Base-by-base conservation (phyloP, 805 yeast genomes). In the Candida boleticola region DNA sequence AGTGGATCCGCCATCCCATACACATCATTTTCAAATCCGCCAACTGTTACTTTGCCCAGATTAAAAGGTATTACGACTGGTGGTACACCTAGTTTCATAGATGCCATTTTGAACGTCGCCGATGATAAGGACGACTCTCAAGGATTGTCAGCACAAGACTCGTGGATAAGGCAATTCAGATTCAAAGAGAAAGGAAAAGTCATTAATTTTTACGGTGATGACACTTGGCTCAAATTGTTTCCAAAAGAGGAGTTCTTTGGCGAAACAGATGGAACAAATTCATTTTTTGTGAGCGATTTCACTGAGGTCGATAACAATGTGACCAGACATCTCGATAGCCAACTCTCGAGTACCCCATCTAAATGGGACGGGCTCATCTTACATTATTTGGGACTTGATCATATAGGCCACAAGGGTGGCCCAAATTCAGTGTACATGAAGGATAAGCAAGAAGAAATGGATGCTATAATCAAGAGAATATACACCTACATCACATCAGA, bases 351-450 rank as follows among this genome's bases (percentile, higher is more conserved):
- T 10, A 54, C 57, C 9, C 49, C 60, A 16, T 32, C 50, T 0
- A 48, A 64, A 3, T 93, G 98, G 98, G 97, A 93, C 57, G 84
- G 82, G 4, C 66, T 93, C 47, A 83, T 93, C 30, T 66, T 93
- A 29, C 99, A 93, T 60, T 93, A 92, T 54, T 66, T 93, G 16
- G 99, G 99, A 0, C 68, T 93, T 22, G 99, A 93, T 58, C 99
- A 93, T 59, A 93, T 93, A 53, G 99, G 99, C 1, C 99, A 93
- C 61, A 92, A 89, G 58, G 95, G 96, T 35, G 99, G 99, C 0
- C 92, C 99, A 0, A 53, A 66, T 4, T 88, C 96, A 9, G 64
- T 76, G 0, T 82, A 80, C 51, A 93, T 93, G 99, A 78, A 81
- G 6, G 71, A 66, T 0, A 93, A 93, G 55, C 97, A 89, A 47